Evolutionary conservation across 495 filamentous ascomycete genomes (phyloP).

Genomic region (Barbatosphaeria neglecta): DNA sequence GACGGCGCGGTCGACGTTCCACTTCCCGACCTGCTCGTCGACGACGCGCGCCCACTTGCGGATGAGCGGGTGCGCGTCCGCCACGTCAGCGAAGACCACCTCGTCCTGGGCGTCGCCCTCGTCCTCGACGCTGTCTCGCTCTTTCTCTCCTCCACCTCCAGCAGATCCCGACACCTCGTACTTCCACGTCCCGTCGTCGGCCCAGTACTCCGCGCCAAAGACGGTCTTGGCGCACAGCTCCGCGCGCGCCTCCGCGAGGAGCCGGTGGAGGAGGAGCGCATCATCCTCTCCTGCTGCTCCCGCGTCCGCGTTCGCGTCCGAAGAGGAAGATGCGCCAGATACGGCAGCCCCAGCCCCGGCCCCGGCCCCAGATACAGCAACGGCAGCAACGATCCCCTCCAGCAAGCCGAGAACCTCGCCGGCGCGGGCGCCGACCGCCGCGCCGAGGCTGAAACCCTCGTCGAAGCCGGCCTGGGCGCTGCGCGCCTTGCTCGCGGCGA

Average conservation of each 20-base stretch:
- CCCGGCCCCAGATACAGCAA: slow-evolving; percentile 5
- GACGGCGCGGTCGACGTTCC: not conserved
- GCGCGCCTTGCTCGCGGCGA: slow-evolving; percentile 55
- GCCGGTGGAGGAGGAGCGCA: too few species aligned
- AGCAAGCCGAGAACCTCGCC: slow-evolving; percentile 62
- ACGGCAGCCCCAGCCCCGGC: slow-evolving; percentile 6
- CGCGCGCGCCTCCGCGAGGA: slow-evolving; percentile 41
- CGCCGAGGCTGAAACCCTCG: slow-evolving; percentile 72
- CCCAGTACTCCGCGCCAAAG: slow-evolving; percentile 51
- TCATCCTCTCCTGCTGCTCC: too few species aligned
- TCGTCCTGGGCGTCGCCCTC: slow-evolving; percentile 13
- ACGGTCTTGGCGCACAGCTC: slow-evolving; percentile 52
- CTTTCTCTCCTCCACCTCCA: not conserved
- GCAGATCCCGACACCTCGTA: slow-evolving; percentile 36
- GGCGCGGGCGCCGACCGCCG: slow-evolving; percentile 57
- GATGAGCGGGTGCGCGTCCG: slow-evolving; percentile 47
- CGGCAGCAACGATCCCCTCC: slow-evolving; percentile 46
- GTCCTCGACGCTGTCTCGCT: slow-evolving; percentile 18
- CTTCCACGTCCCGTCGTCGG: slow-evolving; percentile 48
- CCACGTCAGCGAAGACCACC: slow-evolving; percentile 40
- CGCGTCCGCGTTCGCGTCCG: too few species aligned
- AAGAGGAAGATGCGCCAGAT: too few species aligned
- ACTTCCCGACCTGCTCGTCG: not conserved
- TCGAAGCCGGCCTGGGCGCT: slow-evolving; percentile 80
- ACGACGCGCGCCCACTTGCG: slow-evolving; percentile 31